Evolutionary conservation across 352 stramenopile species (phyloP).

Genomic region (Bremia lactucae): DNA sequence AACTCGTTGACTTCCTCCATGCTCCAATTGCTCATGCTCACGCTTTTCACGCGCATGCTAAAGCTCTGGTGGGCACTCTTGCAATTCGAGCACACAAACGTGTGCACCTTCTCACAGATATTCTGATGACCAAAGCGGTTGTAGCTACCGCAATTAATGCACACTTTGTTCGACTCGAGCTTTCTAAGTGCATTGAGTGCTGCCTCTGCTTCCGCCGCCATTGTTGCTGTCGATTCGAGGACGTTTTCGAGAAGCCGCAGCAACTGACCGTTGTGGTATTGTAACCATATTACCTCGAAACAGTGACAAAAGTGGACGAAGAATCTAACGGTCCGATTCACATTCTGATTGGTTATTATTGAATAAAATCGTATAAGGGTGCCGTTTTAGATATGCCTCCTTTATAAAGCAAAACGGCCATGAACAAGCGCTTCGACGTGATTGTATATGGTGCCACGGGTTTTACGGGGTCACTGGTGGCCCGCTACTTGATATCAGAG

Average conservation of each 20-base stretch:
- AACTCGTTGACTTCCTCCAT: conserved; percentile 86
- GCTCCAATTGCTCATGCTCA: conserved; percentile 93
- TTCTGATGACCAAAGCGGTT: conserved; percentile 89
- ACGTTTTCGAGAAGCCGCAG: too few relatives aligned
- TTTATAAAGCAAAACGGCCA: too few relatives aligned
- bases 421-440: conserved; percentile 42
- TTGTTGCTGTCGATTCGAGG: too few relatives aligned
- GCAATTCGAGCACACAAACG: conserved; percentile 92
- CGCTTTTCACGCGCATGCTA: conserved; percentile 90
- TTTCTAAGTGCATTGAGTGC: conserved; percentile 79
- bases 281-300: conserved; percentile 4
- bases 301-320: conserved; percentile 7
- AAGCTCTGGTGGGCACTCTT: conserved; percentile 92
- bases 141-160: conserved; percentile 76
- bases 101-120: conserved; percentile 87
- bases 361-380: too few relatives aligned
- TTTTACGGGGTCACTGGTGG: conserved; percentile 78
- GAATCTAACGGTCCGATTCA: too few relatives aligned
- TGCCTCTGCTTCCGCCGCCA: conserved; percentile 41
- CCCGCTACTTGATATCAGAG: conserved; percentile 48
- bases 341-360: too few relatives aligned
- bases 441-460: conserved; percentile 85
- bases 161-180: conserved; percentile 75
- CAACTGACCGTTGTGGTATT: conserved; percentile 11
- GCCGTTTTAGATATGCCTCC: too few relatives aligned